Evolutionary conservation across 2,329 filamentous ascomycete species (phyloP), one percentile per base, ranked within the genome.

Genomic region (Penicillium sclerotigenum): DNA sequence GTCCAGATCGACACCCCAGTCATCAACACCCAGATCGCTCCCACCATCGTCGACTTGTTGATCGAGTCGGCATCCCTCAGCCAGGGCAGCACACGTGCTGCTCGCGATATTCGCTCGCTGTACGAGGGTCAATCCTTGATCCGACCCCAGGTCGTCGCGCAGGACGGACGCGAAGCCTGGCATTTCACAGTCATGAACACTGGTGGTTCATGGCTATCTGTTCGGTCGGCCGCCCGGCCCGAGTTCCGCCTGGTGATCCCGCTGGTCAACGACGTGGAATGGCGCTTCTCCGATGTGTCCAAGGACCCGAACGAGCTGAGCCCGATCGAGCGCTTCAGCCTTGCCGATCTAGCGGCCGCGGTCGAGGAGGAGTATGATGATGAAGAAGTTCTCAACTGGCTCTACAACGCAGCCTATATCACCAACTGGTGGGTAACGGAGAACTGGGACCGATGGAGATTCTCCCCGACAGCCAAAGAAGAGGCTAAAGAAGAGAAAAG

Each of bases 141-240:
- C 56, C 68, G 69, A 5, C 64, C 64, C 1, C 55, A 67, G 33
- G 59, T 64, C 38, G 59, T 59, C 8, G 57, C 63, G 36, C 26
- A 57, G n/a, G 55, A 68, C 20, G 59, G 59, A 14, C 60, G 51
- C 20, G 56, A 68, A 34, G 61, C 68, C 48, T 72, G 70, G 70
- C 70, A 72, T 37, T 71, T 72, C 58, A 71, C 67, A 14, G 68
- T 69, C 26, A 70, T 72, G 67, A 72, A 72, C 58, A 70, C 70
- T 0, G 70, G 69, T n/a, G 67, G 68, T 1, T 64, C 68, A 0
- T 68, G 68, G 68, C 60, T 72, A 4, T 64, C 67, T 0, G 54
- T 72, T 20, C 70, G 69, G 1, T 71, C 68, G 3, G 69, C 68
- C 7, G 66, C 66, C 3, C 56, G 57, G 11, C 68, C 67, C 0